Evolutionary conservation across 352 stramenopile species (phyloP), one percentile per base, ranked within the genome.

Genomic region (Phytopythium litorale): DNA sequence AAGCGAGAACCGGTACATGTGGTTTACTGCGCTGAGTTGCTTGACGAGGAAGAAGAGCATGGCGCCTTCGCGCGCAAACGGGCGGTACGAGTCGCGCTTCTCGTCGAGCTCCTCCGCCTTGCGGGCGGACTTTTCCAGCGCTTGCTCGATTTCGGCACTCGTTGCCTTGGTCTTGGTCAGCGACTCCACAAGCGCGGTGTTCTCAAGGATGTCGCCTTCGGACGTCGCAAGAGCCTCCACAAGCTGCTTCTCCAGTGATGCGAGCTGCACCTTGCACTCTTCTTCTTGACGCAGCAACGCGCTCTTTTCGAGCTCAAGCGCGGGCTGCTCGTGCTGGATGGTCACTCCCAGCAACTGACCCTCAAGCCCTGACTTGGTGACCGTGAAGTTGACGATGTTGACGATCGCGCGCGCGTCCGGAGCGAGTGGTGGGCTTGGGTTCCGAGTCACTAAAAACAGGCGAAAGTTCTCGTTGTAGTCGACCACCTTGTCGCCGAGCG

Each of bases 1-100:
- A 4, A 98, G 77, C 25, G 91, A 98, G 67, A 98, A 98, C 8
- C 96, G 92, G 62, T 98, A 98, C 94, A 98, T 98, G 72, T 96
- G 91, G 73, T 98, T 98, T 8, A 97, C 75, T 18, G 77, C 76
- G 45, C 88, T 85, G 25, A 98, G 75, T 48, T 93, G 77, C 51
- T 96, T 94, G 49, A 98, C 81, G 23, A 97, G 72, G 81, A 99
- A 98, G 74, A 97, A 98, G 25, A 99, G 71, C 56, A 89, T 90
- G 3, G 86, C 86, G 9, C 92, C 93, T 73, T 95, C 86, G 25
- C 82, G 75, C 0, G 96, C 92, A 60, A 98, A 98, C 5, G 81
- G 78, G 0, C 81, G 73, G 64, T 98, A 98, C 15, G 86, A 80
- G 33, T 98, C 86, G 3, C 96, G 84, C 67, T 98, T 97, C 57